A percentile compares a stretch with the other conserved stretches of the same genome.
Evolutionary conservation across 805 yeast species (phyloP).

Genomic region (Blastobotrys muscicola): DNA sequence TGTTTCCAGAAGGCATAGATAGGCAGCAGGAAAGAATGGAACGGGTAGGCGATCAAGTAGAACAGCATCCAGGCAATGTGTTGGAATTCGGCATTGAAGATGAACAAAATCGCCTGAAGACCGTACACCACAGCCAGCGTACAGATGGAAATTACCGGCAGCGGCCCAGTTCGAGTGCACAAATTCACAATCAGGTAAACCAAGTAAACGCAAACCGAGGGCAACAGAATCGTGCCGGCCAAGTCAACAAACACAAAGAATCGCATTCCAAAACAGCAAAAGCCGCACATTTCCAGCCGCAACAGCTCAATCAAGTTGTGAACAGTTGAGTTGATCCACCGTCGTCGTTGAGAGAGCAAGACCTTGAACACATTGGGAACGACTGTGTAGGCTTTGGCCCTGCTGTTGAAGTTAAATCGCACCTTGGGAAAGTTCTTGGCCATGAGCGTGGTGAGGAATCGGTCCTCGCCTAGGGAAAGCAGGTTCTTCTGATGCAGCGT

Average conservation of each 20-base stretch:
- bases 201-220: conserved; percentile 79
- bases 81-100: conserved; percentile 68
- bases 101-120: conserved; percentile 62
- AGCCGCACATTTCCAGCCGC: conserved; percentile 85
- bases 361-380: conserved; percentile 77
- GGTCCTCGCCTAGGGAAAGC: conserved; percentile 80
- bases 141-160: conserved; percentile 68
- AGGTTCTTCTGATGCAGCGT: conserved; percentile 82
- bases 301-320: conserved; percentile 84
- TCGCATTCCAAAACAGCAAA: conserved; percentile 92
- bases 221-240: conserved; percentile 79
- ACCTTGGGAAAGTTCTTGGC: conserved; percentile 81
- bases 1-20: conserved; percentile 66
- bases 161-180: conserved; percentile 54
- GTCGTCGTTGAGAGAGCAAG: conserved; percentile 82
- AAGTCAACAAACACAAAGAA: conserved; percentile 77
- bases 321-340: conserved; percentile 94
- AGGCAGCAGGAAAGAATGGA: conserved; percentile 88
- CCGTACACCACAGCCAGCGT: conserved; percentile 75
- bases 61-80: conserved; percentile 73
- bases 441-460: conserved; percentile 80
- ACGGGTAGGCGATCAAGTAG: conserved; percentile 70
- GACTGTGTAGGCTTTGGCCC: conserved; percentile 85
- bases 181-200: conserved; percentile 69
- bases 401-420: conserved; percentile 77